phyloP scores from a whole-genome alignment of 2,329 filamentous ascomycete genomes.

The Acarospora socialis region DNA sequence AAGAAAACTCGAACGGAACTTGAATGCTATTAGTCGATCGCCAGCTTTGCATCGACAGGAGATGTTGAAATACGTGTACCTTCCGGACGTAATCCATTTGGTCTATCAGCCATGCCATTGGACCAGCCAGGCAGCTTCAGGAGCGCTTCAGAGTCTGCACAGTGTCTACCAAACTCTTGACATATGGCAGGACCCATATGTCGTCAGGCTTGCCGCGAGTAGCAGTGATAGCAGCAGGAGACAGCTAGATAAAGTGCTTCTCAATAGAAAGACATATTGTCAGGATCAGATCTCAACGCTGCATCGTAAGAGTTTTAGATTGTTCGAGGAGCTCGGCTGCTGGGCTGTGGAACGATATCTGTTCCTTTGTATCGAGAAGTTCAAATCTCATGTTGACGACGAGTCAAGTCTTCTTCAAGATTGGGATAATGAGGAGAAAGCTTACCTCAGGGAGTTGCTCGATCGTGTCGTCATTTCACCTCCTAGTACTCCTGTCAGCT shows the following conservation, averaged over 20 bases:
- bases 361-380: conserved; percentile 30
- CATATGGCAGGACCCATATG: conserved; percentile 46
- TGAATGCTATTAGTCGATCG: conserved; percentile 55
- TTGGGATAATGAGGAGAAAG: conserved; percentile 38
- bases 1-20: conserved; percentile 45
- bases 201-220: conserved; percentile 35
- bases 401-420: conserved; percentile 23
- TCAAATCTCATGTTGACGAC: conserved; percentile 14
- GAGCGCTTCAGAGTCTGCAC: conserved; percentile 31
- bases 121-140: conserved; percentile 5
- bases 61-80: conserved; percentile 52
- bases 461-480: too few species aligned
- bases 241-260: conserved; percentile 19
- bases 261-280: conserved; percentile 27
- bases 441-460: conserved; percentile 39
- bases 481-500: conserved; percentile 10
- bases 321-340: conserved; percentile 45
- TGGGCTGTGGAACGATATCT: conserved; percentile 61
- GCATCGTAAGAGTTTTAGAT: conserved; percentile 32
- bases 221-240: conserved; percentile 19
- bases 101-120: conserved; percentile 14
- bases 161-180: conserved; percentile 33
- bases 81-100: conserved; percentile 40
- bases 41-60: conserved; percentile 57
- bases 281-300: conserved; percentile 44